These are phyloP conservation scores for Aspergillus aculeatinus DNA, from an alignment of 2,329 filamentous ascomycete genomes.

Conservation along the genomic window DNA sequence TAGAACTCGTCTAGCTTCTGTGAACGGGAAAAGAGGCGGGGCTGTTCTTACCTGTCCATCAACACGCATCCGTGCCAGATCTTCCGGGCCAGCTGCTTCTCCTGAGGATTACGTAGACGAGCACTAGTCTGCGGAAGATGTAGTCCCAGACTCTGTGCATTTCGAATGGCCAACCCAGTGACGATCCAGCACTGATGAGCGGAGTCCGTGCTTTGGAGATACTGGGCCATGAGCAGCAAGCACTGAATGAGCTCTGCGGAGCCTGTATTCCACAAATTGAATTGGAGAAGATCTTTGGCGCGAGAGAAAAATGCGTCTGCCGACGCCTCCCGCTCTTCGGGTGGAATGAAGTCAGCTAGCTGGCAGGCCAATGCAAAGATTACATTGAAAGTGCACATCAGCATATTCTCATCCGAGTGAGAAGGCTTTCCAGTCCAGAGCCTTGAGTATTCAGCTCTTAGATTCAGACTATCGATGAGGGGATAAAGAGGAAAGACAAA, in stretches of 20 bases:
- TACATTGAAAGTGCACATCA: constrained; percentile 49
- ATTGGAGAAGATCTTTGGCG: constrained; percentile 45
- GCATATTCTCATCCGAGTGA: constrained; percentile 43
- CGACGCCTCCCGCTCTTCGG: constrained; percentile 42
- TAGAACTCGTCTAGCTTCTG: constrained; percentile 7
- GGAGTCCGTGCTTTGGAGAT: constrained; percentile 50
- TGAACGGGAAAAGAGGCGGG: neutral
- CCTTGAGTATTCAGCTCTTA: constrained; percentile 42
- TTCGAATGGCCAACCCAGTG: constrained; percentile 48
- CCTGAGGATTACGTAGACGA: constrained; percentile 23
- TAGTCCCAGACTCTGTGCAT: constrained; percentile 49
- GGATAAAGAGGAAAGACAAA: constrained; percentile 51
- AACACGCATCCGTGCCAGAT: constrained; percentile 40
- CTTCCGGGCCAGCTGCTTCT: constrained; percentile 32
- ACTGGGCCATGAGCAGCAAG: constrained; percentile 50
- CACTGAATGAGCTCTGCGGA: constrained; percentile 50
- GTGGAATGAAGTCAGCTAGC: constrained; percentile 42
- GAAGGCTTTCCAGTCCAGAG: constrained; percentile 43
- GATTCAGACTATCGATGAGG: constrained; percentile 41
- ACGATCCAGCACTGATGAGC: constrained; percentile 54
- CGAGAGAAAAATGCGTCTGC: constrained; percentile 46
- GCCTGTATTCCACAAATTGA: constrained; percentile 45
- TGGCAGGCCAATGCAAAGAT: constrained; percentile 51
- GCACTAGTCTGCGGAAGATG: constrained; percentile 44
- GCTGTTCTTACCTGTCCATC: constrained; percentile 33